Evolutionary conservation across 176 grass and related monocot genomes (phyloP), one percentile per base, ranked within the genome.

Genomic region (Aegilops umbellulata): DNA sequence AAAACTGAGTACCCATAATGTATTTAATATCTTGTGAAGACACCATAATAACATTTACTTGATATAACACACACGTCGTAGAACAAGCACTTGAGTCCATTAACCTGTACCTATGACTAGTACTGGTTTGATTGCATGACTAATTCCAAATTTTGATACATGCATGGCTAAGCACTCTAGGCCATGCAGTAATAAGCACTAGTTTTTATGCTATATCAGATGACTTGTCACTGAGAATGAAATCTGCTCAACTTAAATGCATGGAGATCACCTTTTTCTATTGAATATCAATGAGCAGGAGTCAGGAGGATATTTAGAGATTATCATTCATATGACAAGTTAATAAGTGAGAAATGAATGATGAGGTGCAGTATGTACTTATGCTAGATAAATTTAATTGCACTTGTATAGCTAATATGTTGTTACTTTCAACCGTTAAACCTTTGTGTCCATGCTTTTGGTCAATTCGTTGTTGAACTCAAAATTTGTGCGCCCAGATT

Each of bases 361-460:
- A 66, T 77, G 38, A 78, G 27, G 5, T 57, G 51, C 19, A 74
- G 23, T 25, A 36, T 27, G 62, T 41, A 39, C 68, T 47, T 69
- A 31, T 35, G 47, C 76, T 22, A 58, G 17, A 42, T 51, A n/a
- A 22, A n/a, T 65, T 30, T 23, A 17, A 30, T 49, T 65, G 13
- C 24, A 76, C 4, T 49, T 80, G 73, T 80, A 16, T 30, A 65
- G 10, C 60, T 60, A 29, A 55, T 80, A 7, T 25, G 55, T 22
- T 80, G 35, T 57, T 76, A 77, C 51, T 77, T 80, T 78, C 25
- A 78, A 71, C 31, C 77, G 7, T 77, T 64, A 89, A 44, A 22
- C 38, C 67, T 10, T 77, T 7, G 34, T 76, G 74, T 53, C n/a
- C 82, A 46, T 42, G 13, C 63, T 86, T 57, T 60, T 53, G 86